phyloP scores from a whole-genome alignment of 768 basidiomycete genomes.

The Psilocybe sp. region DNA sequence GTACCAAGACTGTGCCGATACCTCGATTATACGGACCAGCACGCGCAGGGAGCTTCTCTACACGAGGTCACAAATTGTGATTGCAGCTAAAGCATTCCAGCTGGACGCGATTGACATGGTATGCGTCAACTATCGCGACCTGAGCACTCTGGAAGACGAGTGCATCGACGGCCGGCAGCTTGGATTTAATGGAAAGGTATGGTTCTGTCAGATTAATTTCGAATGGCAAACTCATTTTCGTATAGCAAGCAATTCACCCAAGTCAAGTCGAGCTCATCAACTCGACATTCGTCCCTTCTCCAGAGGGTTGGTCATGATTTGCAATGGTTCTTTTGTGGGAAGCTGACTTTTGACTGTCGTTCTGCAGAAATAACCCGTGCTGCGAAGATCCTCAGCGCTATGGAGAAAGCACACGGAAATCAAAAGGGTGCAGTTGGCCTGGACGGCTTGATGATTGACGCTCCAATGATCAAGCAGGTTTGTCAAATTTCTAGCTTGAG shows the following conservation, averaged over 20 bases:
- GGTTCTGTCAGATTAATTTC: not conserved
- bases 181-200: slow-evolving; percentile 90
- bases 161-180: slow-evolving; percentile 75
- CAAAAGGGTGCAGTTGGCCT: slow-evolving; percentile 72
- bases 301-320: slow-evolving; percentile 47
- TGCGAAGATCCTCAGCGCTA: slow-evolving; percentile 62
- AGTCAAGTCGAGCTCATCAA: slow-evolving; percentile 78
- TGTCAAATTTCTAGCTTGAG: slow-evolving; percentile 6
- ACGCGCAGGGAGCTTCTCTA: slow-evolving; percentile 78
- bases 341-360: not conserved
- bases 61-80: slow-evolving; percentile 79
- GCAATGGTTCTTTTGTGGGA: not conserved
- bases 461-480: slow-evolving; percentile 86
- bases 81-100: slow-evolving; percentile 79
- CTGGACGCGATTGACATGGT: slow-evolving; percentile 94
- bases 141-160: slow-evolving; percentile 64
- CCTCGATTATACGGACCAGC: slow-evolving; percentile 72
- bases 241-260: slow-evolving; percentile 93
- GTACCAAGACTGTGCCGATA: slow-evolving; percentile 80
- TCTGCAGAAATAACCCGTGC: slow-evolving; percentile 73
- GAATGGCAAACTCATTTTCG: not conserved
- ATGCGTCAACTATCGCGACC: slow-evolving; percentile 83
- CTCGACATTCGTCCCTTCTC: slow-evolving; percentile 72
- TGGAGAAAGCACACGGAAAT: slow-evolving; percentile 54
- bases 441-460: slow-evolving; percentile 86